Evolutionary conservation across 495 filamentous ascomycete species (phyloP).

Genomic region (Penicillium bovifimosum): DNA sequence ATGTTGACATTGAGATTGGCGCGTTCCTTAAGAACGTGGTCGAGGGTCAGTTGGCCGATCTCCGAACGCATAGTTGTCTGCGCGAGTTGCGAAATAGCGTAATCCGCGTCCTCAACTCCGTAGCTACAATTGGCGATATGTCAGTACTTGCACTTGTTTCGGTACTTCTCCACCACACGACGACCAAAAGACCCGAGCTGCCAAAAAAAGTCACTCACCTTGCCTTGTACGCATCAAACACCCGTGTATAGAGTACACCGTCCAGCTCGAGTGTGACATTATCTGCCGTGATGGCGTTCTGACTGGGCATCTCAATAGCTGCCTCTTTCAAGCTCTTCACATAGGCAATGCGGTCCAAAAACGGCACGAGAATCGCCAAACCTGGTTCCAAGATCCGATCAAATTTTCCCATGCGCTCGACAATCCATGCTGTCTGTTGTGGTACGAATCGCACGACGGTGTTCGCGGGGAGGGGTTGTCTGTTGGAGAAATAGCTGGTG

Average conservation of each 20-base stretch:
- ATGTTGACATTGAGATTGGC: slow-evolving; percentile 95
- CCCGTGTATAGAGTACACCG: slow-evolving; percentile 88
- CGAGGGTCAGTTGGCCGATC: slow-evolving; percentile 91
- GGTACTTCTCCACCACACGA: not conserved
- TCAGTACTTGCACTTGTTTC: slow-evolving; percentile 9
- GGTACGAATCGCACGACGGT: slow-evolving; percentile 96
- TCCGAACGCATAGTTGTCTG: slow-evolving; percentile 99
- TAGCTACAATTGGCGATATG: slow-evolving; percentile 53
- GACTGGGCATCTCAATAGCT: slow-evolving; percentile 91
- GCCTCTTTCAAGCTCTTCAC: slow-evolving; percentile 95
- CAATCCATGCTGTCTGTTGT: slow-evolving; percentile 98
- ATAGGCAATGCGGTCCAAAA: slow-evolving; percentile 94
- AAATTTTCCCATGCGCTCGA: slow-evolving; percentile 98
- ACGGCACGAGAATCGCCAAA: slow-evolving; percentile 80
- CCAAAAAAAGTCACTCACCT: slow-evolving; percentile 46
- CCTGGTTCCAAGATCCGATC: slow-evolving; percentile 87
- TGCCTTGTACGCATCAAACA: slow-evolving; percentile 97
- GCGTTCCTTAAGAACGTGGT: slow-evolving; percentile 96
- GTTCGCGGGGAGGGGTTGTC: slow-evolving; percentile 72
- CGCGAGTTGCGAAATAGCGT: slow-evolving; percentile 94
- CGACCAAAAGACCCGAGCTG: not conserved
- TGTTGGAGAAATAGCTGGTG: slow-evolving; percentile 54
- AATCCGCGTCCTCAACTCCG: slow-evolving; percentile 97
- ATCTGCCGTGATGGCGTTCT: slow-evolving; percentile 96
- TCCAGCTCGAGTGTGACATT: slow-evolving; percentile 97